Evolutionary conservation across 352 stramenopile genomes (phyloP), one percentile per base, ranked within the genome.

Genomic region (Phytopythium cucurbitacearum): DNA sequence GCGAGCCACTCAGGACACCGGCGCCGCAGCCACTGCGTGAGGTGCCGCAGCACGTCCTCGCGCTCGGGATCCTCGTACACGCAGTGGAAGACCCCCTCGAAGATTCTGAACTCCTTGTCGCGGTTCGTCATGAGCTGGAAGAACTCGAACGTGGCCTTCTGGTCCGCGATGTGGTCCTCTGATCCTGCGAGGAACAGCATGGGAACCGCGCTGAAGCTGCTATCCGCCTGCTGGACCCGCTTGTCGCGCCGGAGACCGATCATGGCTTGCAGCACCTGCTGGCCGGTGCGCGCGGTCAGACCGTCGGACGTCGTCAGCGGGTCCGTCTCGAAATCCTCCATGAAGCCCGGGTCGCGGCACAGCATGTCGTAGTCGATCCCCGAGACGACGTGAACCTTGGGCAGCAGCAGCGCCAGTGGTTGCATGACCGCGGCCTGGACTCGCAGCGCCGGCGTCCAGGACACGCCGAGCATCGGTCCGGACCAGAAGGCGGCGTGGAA

Each of bases 91-190:
- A 70, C 57, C 6, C 71, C 76, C 8, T 76, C 53, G 45, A 80
- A 80, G 13, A 74, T 40, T 46, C 74, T 75, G 51, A 82, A 71
- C 40, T 76, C 59, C 59, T 82, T 87, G 64, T 87, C 71, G 37
- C 58, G 58, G 43, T 66, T 78, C 3, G 38, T 60, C 34, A 82
- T 57, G 0, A 57, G 64, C 13, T 69, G 46, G 39, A 68, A 79
- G 48, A 87, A 87, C 16, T 43, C 40, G 9, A 65, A 65, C 6
- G 62, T 53, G 2, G 64, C 54, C n/a, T 57, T 34, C 40, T 67
- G 50, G 52, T 75, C 75, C 32, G 69, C 68, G 12, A 83, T 60
- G 9, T 68, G 62, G 53, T 87, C 76, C n/a, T 71, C 61, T 4
- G 70, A 76, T 11, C 76, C 76, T 21, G 67, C 60, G 5, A 87